Conservation (phyloP, 225 moss, liverwort and hornwort species). For the Polytrichum formosum region DNA sequence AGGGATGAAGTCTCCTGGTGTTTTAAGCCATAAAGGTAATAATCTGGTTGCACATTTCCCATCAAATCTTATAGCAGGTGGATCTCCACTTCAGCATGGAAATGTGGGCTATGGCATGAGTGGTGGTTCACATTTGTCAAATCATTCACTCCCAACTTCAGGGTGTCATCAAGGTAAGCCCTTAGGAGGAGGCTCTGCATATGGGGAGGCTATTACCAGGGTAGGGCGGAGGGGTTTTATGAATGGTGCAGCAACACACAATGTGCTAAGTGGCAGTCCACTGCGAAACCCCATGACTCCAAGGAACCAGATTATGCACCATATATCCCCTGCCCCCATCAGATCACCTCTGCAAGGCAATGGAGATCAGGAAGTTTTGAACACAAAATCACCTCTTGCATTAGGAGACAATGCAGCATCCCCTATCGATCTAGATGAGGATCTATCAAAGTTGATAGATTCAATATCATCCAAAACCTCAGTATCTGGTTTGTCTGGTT, state of each 20-base stretch:
- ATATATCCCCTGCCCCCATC: constrained; percentile 29
- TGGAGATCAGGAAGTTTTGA: constrained; percentile 68
- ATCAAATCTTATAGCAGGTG: constrained; percentile 54
- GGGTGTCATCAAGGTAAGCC: constrained; percentile 55
- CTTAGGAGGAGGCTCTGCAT: constrained; percentile 40
- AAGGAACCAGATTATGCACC: constrained; percentile 59
- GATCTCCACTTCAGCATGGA: constrained; percentile 50
- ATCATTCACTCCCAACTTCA: constrained; percentile 40
- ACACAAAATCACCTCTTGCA: constrained; percentile 77
- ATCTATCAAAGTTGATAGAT: constrained; percentile 82
- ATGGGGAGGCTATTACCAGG: constrained; percentile 75
- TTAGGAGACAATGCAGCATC: constrained; percentile 92
- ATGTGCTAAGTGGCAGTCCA: constrained; percentile 16
- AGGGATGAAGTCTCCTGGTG: neutral
- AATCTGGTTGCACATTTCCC: constrained; percentile 50
- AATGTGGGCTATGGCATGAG: constrained; percentile 41
- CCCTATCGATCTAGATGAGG: constrained; percentile 88
- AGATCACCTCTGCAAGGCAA: constrained; percentile 40
- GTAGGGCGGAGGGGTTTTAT: constrained; percentile 47
- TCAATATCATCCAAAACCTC: constrained; percentile 81
- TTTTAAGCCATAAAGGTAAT: constrained; percentile 5
- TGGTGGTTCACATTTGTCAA: constrained; percentile 45
- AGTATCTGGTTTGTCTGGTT: constrained; percentile 34
- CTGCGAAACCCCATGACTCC: constrained; percentile 57
- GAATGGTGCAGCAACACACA: constrained; percentile 51